Evolutionary conservation across 768 basidiomycete species (phyloP).

Genomic region (Tricholoma terreum): DNA sequence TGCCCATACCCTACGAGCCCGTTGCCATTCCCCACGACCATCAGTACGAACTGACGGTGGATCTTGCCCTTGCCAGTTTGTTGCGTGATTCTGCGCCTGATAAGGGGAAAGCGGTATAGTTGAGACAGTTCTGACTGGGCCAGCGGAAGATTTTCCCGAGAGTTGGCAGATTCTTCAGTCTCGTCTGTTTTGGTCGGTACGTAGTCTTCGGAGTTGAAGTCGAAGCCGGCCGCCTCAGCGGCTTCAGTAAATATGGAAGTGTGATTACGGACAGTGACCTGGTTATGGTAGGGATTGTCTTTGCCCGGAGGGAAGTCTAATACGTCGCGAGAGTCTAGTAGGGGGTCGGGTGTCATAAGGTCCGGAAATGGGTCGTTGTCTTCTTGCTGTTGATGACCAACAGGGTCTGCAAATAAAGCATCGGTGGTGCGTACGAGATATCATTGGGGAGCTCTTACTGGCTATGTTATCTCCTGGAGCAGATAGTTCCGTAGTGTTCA

Average conservation of each 20-base stretch:
- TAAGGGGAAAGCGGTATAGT: constrained; percentile 41
- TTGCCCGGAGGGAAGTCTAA: constrained; percentile 50
- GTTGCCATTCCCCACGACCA: constrained; percentile 78
- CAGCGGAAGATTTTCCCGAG: constrained; percentile 25
- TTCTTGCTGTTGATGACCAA: not conserved
- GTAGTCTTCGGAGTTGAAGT: constrained; percentile 28
- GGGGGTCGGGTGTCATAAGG: constrained; percentile 59
- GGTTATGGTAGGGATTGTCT: constrained; percentile 54
- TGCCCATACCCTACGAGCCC: constrained; percentile 83
- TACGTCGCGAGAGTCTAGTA: constrained; percentile 60
- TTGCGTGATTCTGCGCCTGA: constrained; percentile 64
- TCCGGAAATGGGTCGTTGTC: constrained; percentile 41
- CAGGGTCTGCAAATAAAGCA: not conserved
- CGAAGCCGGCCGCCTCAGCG: constrained; percentile 28
- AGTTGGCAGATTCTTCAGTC: constrained; percentile 26
- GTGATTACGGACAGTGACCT: constrained; percentile 68
- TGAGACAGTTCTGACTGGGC: constrained; percentile 12
- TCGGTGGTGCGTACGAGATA: not conserved
- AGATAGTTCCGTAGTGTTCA: not conserved
- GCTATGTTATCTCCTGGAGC: not conserved
- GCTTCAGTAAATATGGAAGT: constrained; percentile 59
- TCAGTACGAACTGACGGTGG: constrained; percentile 54
- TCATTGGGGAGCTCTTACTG: not conserved
- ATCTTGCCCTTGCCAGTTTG: constrained; percentile 96
- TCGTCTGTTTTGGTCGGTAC: constrained; percentile 26